Evolutionary conservation across 2,329 filamentous ascomycete genomes (phyloP).

Genomic region (Fusarium mexicanum): DNA sequence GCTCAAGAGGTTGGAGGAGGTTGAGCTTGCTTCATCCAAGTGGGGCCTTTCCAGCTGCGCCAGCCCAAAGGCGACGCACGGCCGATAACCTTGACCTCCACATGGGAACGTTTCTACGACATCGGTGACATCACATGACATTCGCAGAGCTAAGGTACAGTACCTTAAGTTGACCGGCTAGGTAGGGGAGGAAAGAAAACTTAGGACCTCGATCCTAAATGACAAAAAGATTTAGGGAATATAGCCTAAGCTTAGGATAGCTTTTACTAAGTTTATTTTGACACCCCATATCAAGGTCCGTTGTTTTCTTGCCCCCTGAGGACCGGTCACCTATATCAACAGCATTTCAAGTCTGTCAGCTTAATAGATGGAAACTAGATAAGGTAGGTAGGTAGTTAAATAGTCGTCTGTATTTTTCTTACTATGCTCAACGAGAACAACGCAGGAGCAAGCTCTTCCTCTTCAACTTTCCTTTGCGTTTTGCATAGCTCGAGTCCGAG

Average conservation of each 20-base stretch:
- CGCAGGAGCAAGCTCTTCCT: slow-evolving; percentile 9
- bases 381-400: not conserved
- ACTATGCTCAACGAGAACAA: not conserved
- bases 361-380: not conserved
- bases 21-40: slow-evolving; percentile 52
- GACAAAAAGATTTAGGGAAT: too few relatives aligned
- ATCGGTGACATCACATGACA: slow-evolving; percentile 54
- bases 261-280: too few relatives aligned
- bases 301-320: too few relatives aligned
- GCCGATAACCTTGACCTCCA: slow-evolving; percentile 38
- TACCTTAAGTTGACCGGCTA: not conserved
- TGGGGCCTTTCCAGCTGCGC: slow-evolving; percentile 46
- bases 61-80: slow-evolving; percentile 43
- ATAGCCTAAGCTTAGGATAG: too few relatives aligned
- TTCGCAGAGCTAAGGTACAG: not conserved
- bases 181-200: too few relatives aligned
- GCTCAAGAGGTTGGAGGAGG: slow-evolving; percentile 51
- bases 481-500: slow-evolving; percentile 48
- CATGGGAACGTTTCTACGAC: slow-evolving; percentile 12
- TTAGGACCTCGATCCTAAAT: too few relatives aligned
- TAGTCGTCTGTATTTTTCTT: not conserved
- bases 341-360: not conserved
- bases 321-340: not conserved
- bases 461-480: slow-evolving; percentile 36
- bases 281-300: too few relatives aligned